A percentile compares a stretch with the other conserved stretches of the same genome.
Conservation (phyloP, 2,329 filamentous ascomycete species). For the Penicillium sp. region DNA sequence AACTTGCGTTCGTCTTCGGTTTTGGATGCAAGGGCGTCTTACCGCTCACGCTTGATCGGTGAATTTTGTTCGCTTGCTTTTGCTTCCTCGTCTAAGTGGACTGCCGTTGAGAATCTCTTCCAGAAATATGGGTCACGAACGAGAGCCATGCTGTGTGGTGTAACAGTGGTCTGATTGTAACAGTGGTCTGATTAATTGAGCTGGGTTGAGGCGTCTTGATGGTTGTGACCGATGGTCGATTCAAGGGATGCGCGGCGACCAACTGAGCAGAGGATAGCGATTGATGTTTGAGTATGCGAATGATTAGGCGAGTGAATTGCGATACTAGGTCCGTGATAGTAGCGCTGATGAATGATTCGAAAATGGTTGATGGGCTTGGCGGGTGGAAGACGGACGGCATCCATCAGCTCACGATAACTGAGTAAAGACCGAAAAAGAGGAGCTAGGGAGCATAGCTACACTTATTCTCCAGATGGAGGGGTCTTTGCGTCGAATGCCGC, state of each 20-base stretch:
- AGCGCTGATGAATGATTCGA: neutral
- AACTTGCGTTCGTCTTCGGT: slow-evolving; percentile 19
- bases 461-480: slow-evolving; percentile 14
- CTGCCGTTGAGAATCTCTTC: slow-evolving; percentile 57
- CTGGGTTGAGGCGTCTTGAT: neutral
- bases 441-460: slow-evolving; percentile 8
- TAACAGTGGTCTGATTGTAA: too few relatives aligned
- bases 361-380: neutral
- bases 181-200: neutral
- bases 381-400: neutral
- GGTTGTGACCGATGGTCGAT: neutral
- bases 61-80: slow-evolving; percentile 18
- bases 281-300: neutral
- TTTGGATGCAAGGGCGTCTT: slow-evolving; percentile 13
- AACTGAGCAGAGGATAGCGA: neutral
- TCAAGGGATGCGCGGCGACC: slow-evolving; percentile 1
- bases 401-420: neutral
- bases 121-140: slow-evolving; percentile 58
- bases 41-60: slow-evolving; percentile 6
- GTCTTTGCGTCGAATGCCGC: slow-evolving; percentile 9
- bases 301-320: neutral
- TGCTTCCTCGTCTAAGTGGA: slow-evolving; percentile 53
- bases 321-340: neutral
- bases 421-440: neutral
- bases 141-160: slow-evolving; percentile 44